Base-by-base conservation (phyloP, 371 early-diverging fungal species). In the Funneliformis caledonium region DNA sequence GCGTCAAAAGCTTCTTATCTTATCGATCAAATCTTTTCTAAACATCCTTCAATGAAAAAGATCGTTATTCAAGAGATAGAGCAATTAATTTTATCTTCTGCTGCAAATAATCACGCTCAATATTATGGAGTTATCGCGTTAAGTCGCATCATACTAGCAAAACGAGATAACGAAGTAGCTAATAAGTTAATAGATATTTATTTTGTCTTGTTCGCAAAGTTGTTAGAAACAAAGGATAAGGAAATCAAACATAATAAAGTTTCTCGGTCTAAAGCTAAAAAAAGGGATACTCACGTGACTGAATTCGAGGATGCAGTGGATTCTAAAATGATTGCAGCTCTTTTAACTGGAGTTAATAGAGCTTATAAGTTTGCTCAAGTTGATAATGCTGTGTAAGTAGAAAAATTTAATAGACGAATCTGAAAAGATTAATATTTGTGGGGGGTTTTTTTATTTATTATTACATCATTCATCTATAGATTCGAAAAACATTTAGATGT, bases 301-400 rank as follows among this genome's bases (percentile, higher is more conserved):
- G 83, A 87, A 61, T 85, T 89, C 45, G 86, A 88, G 56, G 93
- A 92, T 50, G 90, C 93, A 22, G 92, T 92, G 68, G 90, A 92
- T 78, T 85, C 93, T 22, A 95, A 95, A 83, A 93, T 97, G 88
- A 90, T 98, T 85, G 94, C 94, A n/a, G 97, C 95, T 5, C 88
- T 98, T 42, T 86, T 98, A 67, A 97, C 98, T 0, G 99, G 99
- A 81, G 92, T 98, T 52, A 97, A 97, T 83, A 96, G 99, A 67
- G 96, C 97, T 11, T 95, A 97, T 86, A 97, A 97, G 31, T 98
- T 93, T 84, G 90, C 96, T 50, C 89, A 94, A 82, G 87, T 97
- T 22, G 91, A 92, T 3, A 93, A 94, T 82, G 88, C 87, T n/a
- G 89, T 89, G 85, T 93, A 92, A 86, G 87, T 84, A 37, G 11